Evolutionary conservation across 495 filamentous ascomycete genomes (phyloP).

Genomic region (Physcia stellaris): DNA sequence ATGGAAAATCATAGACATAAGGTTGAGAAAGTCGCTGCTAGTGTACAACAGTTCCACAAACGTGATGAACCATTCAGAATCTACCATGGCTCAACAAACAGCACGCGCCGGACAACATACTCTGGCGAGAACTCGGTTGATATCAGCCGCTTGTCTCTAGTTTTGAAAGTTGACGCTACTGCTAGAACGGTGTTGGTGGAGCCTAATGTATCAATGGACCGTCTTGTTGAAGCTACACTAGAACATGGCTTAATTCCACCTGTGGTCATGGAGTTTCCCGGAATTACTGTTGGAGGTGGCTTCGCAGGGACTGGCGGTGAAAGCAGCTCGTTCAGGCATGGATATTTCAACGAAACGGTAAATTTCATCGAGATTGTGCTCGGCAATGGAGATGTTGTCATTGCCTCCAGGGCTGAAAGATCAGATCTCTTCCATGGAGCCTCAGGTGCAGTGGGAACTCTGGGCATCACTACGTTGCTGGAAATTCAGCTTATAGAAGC

Average conservation of each 20-base stretch:
- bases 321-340: constrained; percentile 40
- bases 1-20: constrained; percentile 33
- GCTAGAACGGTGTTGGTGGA: constrained; percentile 32
- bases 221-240: constrained; percentile 28
- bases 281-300: constrained; percentile 43
- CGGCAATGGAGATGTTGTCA: constrained; percentile 35
- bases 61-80: constrained; percentile 17
- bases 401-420: constrained; percentile 22
- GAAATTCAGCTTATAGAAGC: constrained; percentile 37
- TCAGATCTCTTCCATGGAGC: constrained; percentile 39
- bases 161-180: constrained; percentile 36
- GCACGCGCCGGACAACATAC: constrained; percentile 39
- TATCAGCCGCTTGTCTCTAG: constrained; percentile 35
- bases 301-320: constrained; percentile 43
- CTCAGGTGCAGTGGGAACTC: constrained; percentile 35
- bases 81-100: constrained; percentile 63
- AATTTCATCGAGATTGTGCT: constrained; percentile 40
- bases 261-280: constrained; percentile 46
- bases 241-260: constrained; percentile 32
- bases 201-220: constrained; percentile 40
- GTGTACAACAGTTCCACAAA: constrained; percentile 41
- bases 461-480: constrained; percentile 40
- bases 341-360: constrained; percentile 40
- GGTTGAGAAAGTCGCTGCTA: constrained; percentile 30
- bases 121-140: constrained; percentile 37